Evolutionary conservation across 1,284 basidiomycete species (phyloP).

Genomic region (Leccinum huronense): DNA sequence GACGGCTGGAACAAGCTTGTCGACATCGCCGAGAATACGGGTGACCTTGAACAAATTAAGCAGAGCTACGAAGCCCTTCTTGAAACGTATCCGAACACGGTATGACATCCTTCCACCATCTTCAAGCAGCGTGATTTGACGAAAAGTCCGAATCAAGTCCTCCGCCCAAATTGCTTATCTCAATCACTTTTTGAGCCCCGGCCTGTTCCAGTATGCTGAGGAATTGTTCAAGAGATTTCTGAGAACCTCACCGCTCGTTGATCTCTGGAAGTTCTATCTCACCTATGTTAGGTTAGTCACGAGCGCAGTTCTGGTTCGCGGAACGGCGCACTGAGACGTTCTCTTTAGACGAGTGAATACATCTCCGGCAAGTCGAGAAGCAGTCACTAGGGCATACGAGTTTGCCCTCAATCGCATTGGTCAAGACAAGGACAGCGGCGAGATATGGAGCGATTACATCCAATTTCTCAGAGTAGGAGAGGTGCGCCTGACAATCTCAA

Average conservation of each 20-base stretch:
- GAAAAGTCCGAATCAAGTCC: slow-evolving; percentile 45
- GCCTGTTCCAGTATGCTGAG: slow-evolving; percentile 70
- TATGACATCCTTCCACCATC: slow-evolving; percentile 35
- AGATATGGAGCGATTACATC: slow-evolving; percentile 81
- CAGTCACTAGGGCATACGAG: slow-evolving; percentile 89
- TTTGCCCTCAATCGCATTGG: slow-evolving; percentile 91
- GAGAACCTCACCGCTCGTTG: slow-evolving; percentile 78
- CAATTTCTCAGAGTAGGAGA: slow-evolving; percentile 81
- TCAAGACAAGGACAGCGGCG: slow-evolving; percentile 74
- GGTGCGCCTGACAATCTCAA: slow-evolving; percentile 42
- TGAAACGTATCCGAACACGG: slow-evolving; percentile 66
- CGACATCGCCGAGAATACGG: slow-evolving; percentile 55
- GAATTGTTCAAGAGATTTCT: slow-evolving; percentile 80
- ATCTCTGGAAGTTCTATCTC: slow-evolving; percentile 85
- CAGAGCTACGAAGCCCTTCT: slow-evolving; percentile 67
- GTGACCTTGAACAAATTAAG: slow-evolving; percentile 62
- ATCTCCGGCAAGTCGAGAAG: slow-evolving; percentile 61
- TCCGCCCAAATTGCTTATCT: slow-evolving; percentile 81
- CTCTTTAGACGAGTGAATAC: slow-evolving; percentile 50
- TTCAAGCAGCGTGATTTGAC: slow-evolving; percentile 31
- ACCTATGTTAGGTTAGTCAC: slow-evolving; percentile 71
- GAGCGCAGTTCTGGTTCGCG: slow-evolving; percentile 6
- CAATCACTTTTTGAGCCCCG: slow-evolving; percentile 69
- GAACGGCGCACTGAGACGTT: slow-evolving; percentile 15
- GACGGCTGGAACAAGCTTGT: slow-evolving; percentile 64